These are phyloP conservation scores for Rhododendron ferrugineum DNA, from an alignment of 148 eudicot species.

Conservation along the genomic window DNA sequence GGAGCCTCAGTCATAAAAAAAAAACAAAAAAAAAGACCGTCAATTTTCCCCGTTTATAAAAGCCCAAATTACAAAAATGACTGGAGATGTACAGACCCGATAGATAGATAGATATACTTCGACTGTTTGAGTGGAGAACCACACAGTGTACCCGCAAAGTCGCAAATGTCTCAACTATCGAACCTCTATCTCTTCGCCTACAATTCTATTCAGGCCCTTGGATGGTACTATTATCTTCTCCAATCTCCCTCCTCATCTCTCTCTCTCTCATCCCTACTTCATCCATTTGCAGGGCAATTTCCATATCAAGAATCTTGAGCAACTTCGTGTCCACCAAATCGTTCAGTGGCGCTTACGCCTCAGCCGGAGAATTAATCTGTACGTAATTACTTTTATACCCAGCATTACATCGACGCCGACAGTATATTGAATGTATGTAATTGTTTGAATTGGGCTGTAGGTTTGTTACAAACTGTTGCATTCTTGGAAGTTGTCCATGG, in stretches of 20 bases:
- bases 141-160: slow-evolving; percentile 20
- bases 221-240: slow-evolving; percentile 38
- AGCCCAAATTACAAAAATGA: too few species aligned
- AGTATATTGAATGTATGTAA: neutral
- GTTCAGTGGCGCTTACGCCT: slow-evolving; percentile 44
- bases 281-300: neutral
- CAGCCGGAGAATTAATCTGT: slow-evolving; percentile 68
- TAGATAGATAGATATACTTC: neutral
- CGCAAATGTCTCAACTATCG: slow-evolving; percentile 35
- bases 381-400: slow-evolving; percentile 13
- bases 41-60: too few species aligned
- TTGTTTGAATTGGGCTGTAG: slow-evolving; percentile 22
- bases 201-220: slow-evolving; percentile 63
- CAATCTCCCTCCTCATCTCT: neutral
- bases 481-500: slow-evolving; percentile 93
- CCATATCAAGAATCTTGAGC: slow-evolving; percentile 23
- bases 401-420: neutral
- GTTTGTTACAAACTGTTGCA: slow-evolving; percentile 61
- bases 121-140: neutral
- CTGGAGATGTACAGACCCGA: too few species aligned
- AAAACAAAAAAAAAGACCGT: too few species aligned
- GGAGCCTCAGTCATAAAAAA: too few species aligned
- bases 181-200: slow-evolving; percentile 62
- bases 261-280: neutral
- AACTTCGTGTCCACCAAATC: slow-evolving; percentile 38